phyloP scores from a whole-genome alignment of 495 filamentous ascomycete genomes.

The Barbatosphaeria neglecta region DNA sequence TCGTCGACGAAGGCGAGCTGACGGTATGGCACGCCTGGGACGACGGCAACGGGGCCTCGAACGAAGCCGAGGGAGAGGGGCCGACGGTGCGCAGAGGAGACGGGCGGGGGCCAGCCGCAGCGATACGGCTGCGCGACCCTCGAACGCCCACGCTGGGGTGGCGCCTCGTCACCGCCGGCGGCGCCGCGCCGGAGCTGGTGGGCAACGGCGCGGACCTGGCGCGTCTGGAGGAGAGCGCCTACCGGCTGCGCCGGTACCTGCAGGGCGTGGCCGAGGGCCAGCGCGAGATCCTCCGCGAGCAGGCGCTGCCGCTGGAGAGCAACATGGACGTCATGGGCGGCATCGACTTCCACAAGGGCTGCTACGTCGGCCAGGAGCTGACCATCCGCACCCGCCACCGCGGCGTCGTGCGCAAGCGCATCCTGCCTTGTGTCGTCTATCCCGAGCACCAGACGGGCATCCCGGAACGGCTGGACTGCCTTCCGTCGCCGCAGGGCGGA shows the following conservation, averaged over 20 bases:
- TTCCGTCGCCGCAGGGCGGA: conserved; percentile 12
- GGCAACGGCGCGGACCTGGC: conserved; percentile 8
- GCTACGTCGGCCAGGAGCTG: conserved; percentile 92
- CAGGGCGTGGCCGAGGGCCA: conserved; percentile 78
- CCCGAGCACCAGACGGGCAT: conserved; percentile 11
- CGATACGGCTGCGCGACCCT: conserved; percentile 42
- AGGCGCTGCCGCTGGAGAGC: conserved; percentile 66
- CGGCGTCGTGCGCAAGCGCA: conserved; percentile 80
- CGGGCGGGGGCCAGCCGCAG: no score
- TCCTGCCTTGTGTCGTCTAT: conserved; percentile 80
- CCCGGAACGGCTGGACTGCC: conserved; percentile 36
- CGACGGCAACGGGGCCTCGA: background rate
- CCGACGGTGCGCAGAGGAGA: background rate
- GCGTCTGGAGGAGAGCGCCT: conserved; percentile 38
- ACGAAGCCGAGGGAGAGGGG: background rate
- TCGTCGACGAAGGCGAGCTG: conserved; percentile 50
- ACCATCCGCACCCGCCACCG: conserved; percentile 91
- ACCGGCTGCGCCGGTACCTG: conserved; percentile 62
- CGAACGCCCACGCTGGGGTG: conserved; percentile 60
- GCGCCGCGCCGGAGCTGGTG: conserved; percentile 13
- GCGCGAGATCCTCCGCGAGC: conserved; percentile 54
- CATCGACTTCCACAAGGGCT: conserved; percentile 89
- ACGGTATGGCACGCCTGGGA: conserved; percentile 60
- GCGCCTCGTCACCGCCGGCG: conserved; percentile 39
- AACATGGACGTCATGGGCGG: conserved; percentile 75